Base-by-base conservation (phyloP, 202 grass and related monocot genomes). In the Eragrostis tef region DNA sequence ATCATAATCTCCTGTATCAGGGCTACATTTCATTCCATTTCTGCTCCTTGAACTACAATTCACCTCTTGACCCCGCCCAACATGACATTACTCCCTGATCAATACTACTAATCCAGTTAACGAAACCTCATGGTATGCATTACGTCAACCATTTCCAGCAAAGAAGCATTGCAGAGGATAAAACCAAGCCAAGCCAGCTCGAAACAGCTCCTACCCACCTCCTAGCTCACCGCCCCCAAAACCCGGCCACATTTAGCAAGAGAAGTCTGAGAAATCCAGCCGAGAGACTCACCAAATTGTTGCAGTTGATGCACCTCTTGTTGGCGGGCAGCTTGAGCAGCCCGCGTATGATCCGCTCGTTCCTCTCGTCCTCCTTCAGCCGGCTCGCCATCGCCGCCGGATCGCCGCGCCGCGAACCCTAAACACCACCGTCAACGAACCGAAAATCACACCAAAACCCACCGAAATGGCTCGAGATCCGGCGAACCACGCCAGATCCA, bases 221-320 rank as follows among this genome's bases (percentile, higher is more conserved):
- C 13, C 79, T 27, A 80, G 70, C 65, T 51, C 20, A 27, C 39
- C 59, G 0, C 7, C 42, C 22, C 56, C 43, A 12, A 70, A 88
- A 79, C 36, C 52, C 67, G 3, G 24, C 61, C 74, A 79, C 70
- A 85, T 91, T 82, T 20, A 80, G 76, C 46, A 57, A 56, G 16
- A 50, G 22, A 24, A 41, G 16, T 34, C 8, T 9, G 24, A 45
- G 12, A 50, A 74, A 52, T 19, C 49, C 44, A 79, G 77, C 26
- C 0, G 6, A 44, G 13, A 22, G 15, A 17, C 81, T 87, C 86
- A 98, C 94, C 92, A 98, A 56, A 84, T 88, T 94, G 60, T 94
- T 94, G 88, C 94, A 94, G 84, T 98, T 91, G 86, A 98, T 93
- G 90, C 94, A 98, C 74, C 86, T 84, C 88, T 88, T 94, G 75